These are phyloP conservation scores for Jaapia argillacea DNA, from an alignment of 768 basidiomycete species.

Conservation along the genomic window DNA sequence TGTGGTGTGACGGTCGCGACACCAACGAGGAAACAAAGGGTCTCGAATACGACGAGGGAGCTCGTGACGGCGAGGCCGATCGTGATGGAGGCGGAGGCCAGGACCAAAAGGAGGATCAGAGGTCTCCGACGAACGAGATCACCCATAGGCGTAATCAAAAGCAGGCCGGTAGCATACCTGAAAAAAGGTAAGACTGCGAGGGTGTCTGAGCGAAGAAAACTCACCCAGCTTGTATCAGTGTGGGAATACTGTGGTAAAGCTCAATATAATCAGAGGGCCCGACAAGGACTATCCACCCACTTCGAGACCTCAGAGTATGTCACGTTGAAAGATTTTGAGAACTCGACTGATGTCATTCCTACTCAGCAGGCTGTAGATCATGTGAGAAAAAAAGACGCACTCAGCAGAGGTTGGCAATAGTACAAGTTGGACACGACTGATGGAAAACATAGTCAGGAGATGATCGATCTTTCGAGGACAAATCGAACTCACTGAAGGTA, in stretches of 20 bases:
- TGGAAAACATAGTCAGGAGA: not conserved
- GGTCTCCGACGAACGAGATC: constrained; percentile 73
- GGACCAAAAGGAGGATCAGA: constrained; percentile 50
- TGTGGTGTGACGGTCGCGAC: constrained; percentile 64
- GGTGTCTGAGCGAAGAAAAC: constrained; percentile 5
- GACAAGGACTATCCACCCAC: too few relatives aligned
- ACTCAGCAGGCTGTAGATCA: constrained; percentile 7
- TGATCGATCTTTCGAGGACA: too few relatives aligned
- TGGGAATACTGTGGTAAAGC: constrained; percentile 41
- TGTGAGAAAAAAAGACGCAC: constrained; percentile 25
- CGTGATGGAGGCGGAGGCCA: constrained; percentile 45
- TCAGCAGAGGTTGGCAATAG: constrained; percentile 74
- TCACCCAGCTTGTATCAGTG: constrained; percentile 60
- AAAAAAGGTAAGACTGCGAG: not conserved
- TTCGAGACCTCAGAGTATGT: constrained; percentile 24
- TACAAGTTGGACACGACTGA: constrained; percentile 69
- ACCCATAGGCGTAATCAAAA: constrained; percentile 74
- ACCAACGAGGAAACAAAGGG: constrained; percentile 63
- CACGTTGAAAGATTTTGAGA: constrained; percentile 26
- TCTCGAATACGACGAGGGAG: constrained; percentile 50
- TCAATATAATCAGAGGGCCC: constrained; percentile 8
- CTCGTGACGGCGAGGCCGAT: constrained; percentile 63
- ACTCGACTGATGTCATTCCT: constrained; percentile 9
- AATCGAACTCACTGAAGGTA: constrained; percentile 42
- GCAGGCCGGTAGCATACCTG: constrained; percentile 64